Base-by-base conservation (phyloP, 257 asterid genomes). In the Solanum ahanhuiri region DNA sequence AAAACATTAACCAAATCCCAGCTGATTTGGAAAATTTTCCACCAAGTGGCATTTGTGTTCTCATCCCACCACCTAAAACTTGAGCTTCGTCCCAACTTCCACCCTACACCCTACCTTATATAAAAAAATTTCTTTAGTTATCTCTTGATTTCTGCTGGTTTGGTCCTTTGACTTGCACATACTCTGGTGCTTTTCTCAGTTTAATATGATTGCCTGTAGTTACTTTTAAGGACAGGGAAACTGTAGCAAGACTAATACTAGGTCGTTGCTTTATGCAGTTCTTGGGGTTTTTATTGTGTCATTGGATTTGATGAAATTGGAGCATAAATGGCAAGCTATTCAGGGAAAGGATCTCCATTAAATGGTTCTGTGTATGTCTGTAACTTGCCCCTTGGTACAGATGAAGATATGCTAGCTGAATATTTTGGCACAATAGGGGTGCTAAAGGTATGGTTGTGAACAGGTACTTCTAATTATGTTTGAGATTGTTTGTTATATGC, bases 401-500 rank as follows among this genome's bases (percentile, higher is more conserved):
- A 91, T 89, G 99, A 95, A 89, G 91, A 93, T 84, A 97, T 97
- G 99, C 83, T 97, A 86, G 98, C 99, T 73, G 98, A 97, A 60
- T 91, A 91, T 92, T 97, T 97, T 90, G 97, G 99, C 86, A 97
- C 98, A 5, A 95, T 95, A 89, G 99, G 99, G 83, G 87, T 97
- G 96, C 92, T 97, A 33, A 97, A 95, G 99, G 99, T 96, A 93
- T 89, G 92, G 37, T 88, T 45, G 33, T 85, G 81, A 84, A 23
- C 69, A 81, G 82, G 83, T 87, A 77, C 64, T 88, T 90, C 60
- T 12, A 31, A 30, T 79, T 86, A 67, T 33, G n/a, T n/a, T 73
- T 48, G 51, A 69, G 87, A 45, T 17, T 22, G 58, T 84, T 69
- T 70, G 23, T 25, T 67, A 67, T 85, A 70, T 22, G 22, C 34